Evolutionary conservation across 1,284 basidiomycete genomes (phyloP).

Genomic region (Lentinula novae-zelandiae): DNA sequence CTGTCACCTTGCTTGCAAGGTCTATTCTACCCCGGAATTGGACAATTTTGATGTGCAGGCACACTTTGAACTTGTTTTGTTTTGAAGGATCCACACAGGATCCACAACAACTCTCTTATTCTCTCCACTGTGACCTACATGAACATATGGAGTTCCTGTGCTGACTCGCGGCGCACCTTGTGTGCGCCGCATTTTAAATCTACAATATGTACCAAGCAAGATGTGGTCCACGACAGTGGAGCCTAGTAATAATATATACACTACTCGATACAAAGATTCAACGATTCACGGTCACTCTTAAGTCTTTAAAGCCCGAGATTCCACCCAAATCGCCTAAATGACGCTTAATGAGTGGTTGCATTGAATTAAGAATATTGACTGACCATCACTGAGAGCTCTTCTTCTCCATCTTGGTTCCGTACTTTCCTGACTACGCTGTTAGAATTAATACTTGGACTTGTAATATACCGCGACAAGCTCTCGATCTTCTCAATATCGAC

Average conservation of each 20-base stretch:
- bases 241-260: neutral
- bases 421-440: conserved; percentile 43
- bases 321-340: conserved; percentile 21
- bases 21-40: too few species aligned
- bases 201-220: too few species aligned
- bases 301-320: conserved; percentile 11
- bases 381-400: conserved; percentile 57
- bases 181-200: too few species aligned
- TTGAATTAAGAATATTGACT: conserved; percentile 18
- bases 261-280: neutral
- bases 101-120: too few species aligned
- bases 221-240: too few species aligned
- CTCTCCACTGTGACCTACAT: too few species aligned
- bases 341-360: conserved; percentile 8
- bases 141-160: too few species aligned
- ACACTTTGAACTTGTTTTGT: too few species aligned
- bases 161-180: too few species aligned
- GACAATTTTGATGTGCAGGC: too few species aligned
- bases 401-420: conserved; percentile 53
- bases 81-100: too few species aligned
- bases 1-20: too few species aligned
- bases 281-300: neutral
- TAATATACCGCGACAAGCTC: conserved; percentile 59
- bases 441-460: conserved; percentile 64
- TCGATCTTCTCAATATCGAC: conserved; percentile 56